phyloP scores from a whole-genome alignment of 2,329 filamentous ascomycete genomes.

The Paecilomyces sp. region DNA sequence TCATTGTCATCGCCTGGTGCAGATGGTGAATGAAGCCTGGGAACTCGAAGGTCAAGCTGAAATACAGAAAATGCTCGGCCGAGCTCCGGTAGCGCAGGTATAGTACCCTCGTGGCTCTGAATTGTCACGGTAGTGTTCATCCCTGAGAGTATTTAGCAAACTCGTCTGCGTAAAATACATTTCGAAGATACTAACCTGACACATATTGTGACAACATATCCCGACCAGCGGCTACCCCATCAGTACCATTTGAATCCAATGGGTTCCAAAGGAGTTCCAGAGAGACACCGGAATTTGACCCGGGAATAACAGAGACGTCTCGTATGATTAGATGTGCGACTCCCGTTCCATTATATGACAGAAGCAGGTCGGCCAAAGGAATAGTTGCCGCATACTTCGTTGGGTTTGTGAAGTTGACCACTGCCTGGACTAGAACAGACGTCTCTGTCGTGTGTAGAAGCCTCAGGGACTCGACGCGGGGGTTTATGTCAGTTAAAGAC shows the following conservation, averaged over 20 bases:
- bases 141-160: conserved; percentile 35
- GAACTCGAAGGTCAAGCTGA: conserved; percentile 64
- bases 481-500: conserved; percentile 45
- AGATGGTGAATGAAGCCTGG: conserved; percentile 56
- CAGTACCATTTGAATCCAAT: conserved; percentile 51
- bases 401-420: conserved; percentile 81
- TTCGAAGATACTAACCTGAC: conserved; percentile 50
- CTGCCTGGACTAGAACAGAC: conserved; percentile 63
- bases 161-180: neutral
- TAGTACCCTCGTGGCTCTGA: conserved; percentile 61
- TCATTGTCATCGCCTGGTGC: conserved; percentile 31
- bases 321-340: conserved; percentile 67
- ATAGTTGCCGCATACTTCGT: conserved; percentile 76
- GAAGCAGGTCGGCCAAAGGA: conserved; percentile 71
- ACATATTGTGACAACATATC: conserved; percentile 78
- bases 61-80: conserved; percentile 67
- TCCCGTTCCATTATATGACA: conserved; percentile 65
- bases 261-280: conserved; percentile 73
- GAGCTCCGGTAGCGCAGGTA: conserved; percentile 66
- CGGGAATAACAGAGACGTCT: conserved; percentile 57
- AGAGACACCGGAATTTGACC: conserved; percentile 63
- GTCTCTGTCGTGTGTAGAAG: conserved; percentile 66
- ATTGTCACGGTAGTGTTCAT: conserved; percentile 75
- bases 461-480: conserved; percentile 63
- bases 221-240: conserved; percentile 56